These are phyloP conservation scores for Pseudocercospora crystallina DNA, from an alignment of 2,329 filamentous ascomycete species.

Conservation along the genomic window DNA sequence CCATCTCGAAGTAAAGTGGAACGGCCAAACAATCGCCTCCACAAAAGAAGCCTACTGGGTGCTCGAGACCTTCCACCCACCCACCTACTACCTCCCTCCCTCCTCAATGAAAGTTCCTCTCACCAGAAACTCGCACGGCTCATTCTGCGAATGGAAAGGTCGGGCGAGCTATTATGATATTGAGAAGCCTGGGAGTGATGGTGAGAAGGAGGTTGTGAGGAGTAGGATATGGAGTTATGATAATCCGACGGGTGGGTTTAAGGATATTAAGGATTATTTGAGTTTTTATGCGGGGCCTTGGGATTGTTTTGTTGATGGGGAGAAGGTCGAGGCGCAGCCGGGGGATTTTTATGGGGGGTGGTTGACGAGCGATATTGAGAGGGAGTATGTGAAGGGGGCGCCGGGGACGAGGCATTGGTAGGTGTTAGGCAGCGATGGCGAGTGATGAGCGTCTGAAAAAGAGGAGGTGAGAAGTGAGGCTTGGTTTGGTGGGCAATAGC, in stretches of 20 bases:
- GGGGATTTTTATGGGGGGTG: slow-evolving; percentile 66
- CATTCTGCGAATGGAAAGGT: slow-evolving; percentile 64
- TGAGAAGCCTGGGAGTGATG: slow-evolving; percentile 38
- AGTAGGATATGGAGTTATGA: slow-evolving; percentile 62
- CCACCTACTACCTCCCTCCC: slow-evolving; percentile 62
- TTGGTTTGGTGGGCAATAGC: too few species aligned
- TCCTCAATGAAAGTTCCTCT: slow-evolving; percentile 51
- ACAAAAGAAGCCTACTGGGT: slow-evolving; percentile 62
- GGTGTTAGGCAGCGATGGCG: too few species aligned
- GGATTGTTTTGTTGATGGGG: slow-evolving; percentile 63
- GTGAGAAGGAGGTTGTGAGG: slow-evolving; percentile 41
- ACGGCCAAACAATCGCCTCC: slow-evolving; percentile 56
- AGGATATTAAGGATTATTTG: slow-evolving; percentile 55
- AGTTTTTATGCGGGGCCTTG: slow-evolving; percentile 62
- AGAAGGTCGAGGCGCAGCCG: slow-evolving; percentile 59
- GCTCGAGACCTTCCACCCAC: slow-evolving; percentile 62
- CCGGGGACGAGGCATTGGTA: slow-evolving; percentile 38
- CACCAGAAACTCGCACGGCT: slow-evolving; percentile 46
- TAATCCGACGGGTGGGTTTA: slow-evolving; percentile 53
- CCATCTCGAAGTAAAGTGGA: slow-evolving; percentile 57
- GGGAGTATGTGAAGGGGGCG: slow-evolving; percentile 49
- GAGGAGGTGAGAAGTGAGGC: too few species aligned
- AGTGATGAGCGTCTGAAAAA: too few species aligned
- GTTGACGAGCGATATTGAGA: slow-evolving; percentile 61
- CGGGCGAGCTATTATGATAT: slow-evolving; percentile 59